Conservation (phyloP, 2,329 filamentous ascomycete species). For the Aureobasidium sp. region DNA sequence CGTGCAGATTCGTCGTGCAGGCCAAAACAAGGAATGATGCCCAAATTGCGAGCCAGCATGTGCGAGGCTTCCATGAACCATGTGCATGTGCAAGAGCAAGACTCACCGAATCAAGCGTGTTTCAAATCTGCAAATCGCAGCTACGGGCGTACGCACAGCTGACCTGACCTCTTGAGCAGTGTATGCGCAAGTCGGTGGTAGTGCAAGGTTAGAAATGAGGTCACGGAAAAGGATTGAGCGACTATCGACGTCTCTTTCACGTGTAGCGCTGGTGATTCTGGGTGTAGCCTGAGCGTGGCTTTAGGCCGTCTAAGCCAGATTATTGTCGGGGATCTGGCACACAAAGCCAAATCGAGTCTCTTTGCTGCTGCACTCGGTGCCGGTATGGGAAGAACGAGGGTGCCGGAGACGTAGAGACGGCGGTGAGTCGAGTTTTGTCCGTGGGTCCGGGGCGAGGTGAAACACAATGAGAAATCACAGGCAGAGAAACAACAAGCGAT, state of each 20-base stretch:
- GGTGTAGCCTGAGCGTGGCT: background rate
- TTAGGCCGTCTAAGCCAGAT: background rate
- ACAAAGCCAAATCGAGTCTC: background rate
- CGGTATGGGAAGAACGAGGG: background rate
- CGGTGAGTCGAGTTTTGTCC: background rate
- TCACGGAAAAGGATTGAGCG: constrained; percentile 1
- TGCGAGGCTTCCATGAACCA: background rate
- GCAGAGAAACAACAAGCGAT: background rate
- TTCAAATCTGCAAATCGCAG: constrained; percentile 2
- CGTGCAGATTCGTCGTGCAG: background rate
- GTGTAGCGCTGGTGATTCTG: background rate
- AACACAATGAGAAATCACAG: constrained; percentile 5
- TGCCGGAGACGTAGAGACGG: background rate
- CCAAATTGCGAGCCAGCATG: background rate
- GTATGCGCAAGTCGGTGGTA: background rate
- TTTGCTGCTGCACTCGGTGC: background rate
- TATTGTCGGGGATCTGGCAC: background rate
- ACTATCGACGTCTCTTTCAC: constrained; percentile 4
- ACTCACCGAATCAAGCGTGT: constrained; percentile 10
- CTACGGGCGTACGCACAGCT: constrained; percentile 1
- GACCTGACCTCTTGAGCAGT: constrained; percentile 5
- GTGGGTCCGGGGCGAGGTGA: constrained; percentile 1
- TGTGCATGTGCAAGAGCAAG: constrained; percentile 1
- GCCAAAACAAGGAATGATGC: constrained; percentile 11
- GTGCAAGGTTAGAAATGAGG: constrained; percentile 6